These are phyloP conservation scores for Kurtzmaniella quercitrusa DNA, from an alignment of 1,139 yeast species.

Conservation along the genomic window DNA sequence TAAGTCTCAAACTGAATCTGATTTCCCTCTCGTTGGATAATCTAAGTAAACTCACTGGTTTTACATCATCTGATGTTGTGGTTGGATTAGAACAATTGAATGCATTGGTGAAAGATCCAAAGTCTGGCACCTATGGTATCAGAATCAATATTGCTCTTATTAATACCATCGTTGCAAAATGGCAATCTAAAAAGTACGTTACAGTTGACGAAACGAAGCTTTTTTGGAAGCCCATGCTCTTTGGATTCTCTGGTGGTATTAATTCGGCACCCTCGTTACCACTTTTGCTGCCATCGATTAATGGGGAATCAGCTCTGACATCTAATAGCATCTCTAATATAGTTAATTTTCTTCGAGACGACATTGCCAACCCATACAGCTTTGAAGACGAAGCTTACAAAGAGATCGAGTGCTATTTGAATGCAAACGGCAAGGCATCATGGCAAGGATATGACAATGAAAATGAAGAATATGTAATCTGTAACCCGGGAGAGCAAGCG, in stretches of 20 bases:
- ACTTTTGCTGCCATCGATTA: slow-evolving; percentile 10
- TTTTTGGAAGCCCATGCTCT: slow-evolving; percentile 78
- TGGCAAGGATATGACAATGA: background rate
- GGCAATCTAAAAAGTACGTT: slow-evolving; percentile 56
- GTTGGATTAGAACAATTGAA: slow-evolving; percentile 79
- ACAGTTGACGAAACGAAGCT: slow-evolving; percentile 48
- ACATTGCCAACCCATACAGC: slow-evolving; percentile 55
- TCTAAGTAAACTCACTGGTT: slow-evolving; percentile 70
- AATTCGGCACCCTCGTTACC: slow-evolving; percentile 48
- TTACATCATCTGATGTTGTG: slow-evolving; percentile 82
- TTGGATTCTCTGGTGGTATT: slow-evolving; percentile 82
- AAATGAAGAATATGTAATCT: background rate
- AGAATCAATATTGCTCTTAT: slow-evolving; percentile 47
- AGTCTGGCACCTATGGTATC: slow-evolving; percentile 48
- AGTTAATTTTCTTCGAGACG: slow-evolving; percentile 58
- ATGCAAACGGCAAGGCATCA: slow-evolving; percentile 14
- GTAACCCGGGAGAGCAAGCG: background rate
- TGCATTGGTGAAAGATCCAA: slow-evolving; percentile 48
- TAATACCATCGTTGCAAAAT: slow-evolving; percentile 38
- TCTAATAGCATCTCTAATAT: slow-evolving; percentile 52
- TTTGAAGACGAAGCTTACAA: slow-evolving; percentile 49
- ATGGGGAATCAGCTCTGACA: background rate
- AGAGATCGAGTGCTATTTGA: slow-evolving; percentile 37
- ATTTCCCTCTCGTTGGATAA: slow-evolving; percentile 48
- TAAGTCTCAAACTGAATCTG: slow-evolving; percentile 9